These are phyloP conservation scores for Pichia sp. DNA, from an alignment of 1,139 yeast species.

Conservation along the genomic window DNA sequence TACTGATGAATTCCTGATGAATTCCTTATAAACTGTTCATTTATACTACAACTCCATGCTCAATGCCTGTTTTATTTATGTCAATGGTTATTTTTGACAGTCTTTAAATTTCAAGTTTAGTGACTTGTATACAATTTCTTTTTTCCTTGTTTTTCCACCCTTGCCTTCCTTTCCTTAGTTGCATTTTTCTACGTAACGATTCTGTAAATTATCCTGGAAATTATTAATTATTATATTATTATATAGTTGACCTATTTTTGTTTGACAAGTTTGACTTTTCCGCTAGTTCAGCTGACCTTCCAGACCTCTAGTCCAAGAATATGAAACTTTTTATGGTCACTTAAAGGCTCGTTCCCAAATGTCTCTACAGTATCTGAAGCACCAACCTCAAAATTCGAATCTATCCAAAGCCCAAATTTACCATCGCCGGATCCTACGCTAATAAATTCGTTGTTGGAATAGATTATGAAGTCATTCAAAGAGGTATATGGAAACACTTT, in stretches of 20 bases:
- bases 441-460: conserved; percentile 72
- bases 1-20: neutral
- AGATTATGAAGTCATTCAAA: conserved; percentile 76
- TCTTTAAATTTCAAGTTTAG: neutral
- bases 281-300: conserved; percentile 42
- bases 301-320: conserved; percentile 82
- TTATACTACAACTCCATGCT: neutral
- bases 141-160: neutral
- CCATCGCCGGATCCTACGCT: conserved; percentile 94
- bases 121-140: neutral
- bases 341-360: conserved; percentile 82
- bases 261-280: neutral
- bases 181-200: neutral
- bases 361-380: conserved; percentile 77
- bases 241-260: neutral
- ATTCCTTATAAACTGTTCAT: neutral
- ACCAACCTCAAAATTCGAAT: conserved; percentile 67
- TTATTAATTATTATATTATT: too few relatives aligned
- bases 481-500: conserved; percentile 90
- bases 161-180: neutral
- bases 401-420: conserved; percentile 88
- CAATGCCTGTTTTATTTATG: too few relatives aligned
- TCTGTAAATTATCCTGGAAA: neutral
- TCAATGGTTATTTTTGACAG: too few relatives aligned
- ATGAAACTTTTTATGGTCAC: conserved; percentile 59